phyloP scores from a whole-genome alignment of 768 basidiomycete genomes.

The Russula lepida region DNA sequence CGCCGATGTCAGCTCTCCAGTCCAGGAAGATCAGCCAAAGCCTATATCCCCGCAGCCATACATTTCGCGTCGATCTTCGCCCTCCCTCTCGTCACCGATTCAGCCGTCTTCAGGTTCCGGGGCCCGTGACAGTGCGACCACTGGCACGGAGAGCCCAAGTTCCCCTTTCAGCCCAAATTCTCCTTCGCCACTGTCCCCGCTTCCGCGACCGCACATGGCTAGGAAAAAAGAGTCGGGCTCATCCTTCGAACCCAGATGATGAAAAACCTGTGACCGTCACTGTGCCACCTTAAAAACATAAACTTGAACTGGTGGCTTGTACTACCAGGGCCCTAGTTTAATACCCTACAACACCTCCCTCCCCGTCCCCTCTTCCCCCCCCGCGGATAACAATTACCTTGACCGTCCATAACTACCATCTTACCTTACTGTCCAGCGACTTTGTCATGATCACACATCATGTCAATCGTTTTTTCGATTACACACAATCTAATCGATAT shows the following conservation, averaged over 20 bases:
- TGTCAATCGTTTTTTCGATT: neutral
- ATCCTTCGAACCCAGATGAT: constrained; percentile 10
- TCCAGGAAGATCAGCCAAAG: constrained; percentile 29
- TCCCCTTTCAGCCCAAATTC: constrained; percentile 2
- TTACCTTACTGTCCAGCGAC: neutral
- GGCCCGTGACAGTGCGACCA: neutral
- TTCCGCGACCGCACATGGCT: constrained; percentile 3
- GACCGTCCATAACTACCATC: neutral
- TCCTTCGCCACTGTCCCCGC: constrained; percentile 3
- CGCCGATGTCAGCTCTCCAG: constrained; percentile 10
- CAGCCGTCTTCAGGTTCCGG: neutral
- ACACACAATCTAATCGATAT: neutral
- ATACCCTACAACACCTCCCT: constrained; percentile 1
- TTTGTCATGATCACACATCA: neutral
- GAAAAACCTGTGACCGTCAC: neutral
- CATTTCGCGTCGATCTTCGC: constrained; percentile 47
- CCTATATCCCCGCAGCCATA: constrained; percentile 50
- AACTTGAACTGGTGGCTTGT: neutral
- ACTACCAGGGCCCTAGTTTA: neutral
- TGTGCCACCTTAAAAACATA: neutral
- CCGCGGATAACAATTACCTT: neutral
- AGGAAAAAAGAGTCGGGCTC: constrained; percentile 5
- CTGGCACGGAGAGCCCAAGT: neutral
- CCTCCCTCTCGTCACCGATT: constrained; percentile 17
- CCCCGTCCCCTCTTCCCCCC: too few relatives aligned